phyloP scores from a whole-genome alignment of 495 filamentous ascomycete genomes.

The Aspergillus panamensis region DNA sequence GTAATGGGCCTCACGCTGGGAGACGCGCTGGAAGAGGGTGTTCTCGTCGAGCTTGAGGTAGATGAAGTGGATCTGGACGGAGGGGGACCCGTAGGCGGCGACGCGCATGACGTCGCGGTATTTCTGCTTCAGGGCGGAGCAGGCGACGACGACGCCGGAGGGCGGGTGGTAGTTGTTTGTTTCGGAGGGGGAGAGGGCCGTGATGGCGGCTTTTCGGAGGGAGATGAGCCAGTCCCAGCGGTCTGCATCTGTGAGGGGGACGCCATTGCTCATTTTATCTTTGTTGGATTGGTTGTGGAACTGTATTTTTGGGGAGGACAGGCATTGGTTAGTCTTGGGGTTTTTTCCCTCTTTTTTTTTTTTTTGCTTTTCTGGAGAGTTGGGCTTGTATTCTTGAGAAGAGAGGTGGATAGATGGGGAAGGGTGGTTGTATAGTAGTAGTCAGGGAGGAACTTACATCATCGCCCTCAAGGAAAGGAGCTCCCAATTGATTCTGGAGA shows the following conservation, averaged over 20 bases:
- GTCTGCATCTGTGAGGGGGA: slow-evolving; percentile 88
- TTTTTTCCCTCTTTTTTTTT: slow-evolving; percentile 14
- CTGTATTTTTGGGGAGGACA: slow-evolving; percentile 42
- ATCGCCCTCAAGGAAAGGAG: slow-evolving; percentile 93
- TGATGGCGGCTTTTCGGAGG: slow-evolving; percentile 76
- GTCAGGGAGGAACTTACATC: slow-evolving; percentile 68
- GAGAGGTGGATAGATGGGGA: neutral
- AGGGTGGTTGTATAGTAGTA: neutral
- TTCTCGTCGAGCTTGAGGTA: slow-evolving; percentile 79
- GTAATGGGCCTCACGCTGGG: slow-evolving; percentile 75
- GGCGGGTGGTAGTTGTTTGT: slow-evolving; percentile 44
- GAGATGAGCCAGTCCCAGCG: slow-evolving; percentile 97
- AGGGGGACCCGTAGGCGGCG: slow-evolving; percentile 71
- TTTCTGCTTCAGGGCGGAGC: slow-evolving; percentile 92
- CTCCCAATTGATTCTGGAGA: slow-evolving; percentile 63
- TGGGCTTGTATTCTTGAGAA: neutral
- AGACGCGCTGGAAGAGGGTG: slow-evolving; percentile 70
- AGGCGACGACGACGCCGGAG: slow-evolving; percentile 87
- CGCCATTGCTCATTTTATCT: slow-evolving; percentile 87
- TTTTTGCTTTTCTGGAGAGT: no score
- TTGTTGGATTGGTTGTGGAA: slow-evolving; percentile 83
- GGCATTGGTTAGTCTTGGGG: slow-evolving; percentile 8
- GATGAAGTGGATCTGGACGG: slow-evolving; percentile 84
- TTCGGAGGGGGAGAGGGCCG: slow-evolving; percentile 53
- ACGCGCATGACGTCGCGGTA: slow-evolving; percentile 97